Evolutionary conservation across 2,329 filamentous ascomycete genomes (phyloP).

Genomic region (Fusarium sp.): DNA sequence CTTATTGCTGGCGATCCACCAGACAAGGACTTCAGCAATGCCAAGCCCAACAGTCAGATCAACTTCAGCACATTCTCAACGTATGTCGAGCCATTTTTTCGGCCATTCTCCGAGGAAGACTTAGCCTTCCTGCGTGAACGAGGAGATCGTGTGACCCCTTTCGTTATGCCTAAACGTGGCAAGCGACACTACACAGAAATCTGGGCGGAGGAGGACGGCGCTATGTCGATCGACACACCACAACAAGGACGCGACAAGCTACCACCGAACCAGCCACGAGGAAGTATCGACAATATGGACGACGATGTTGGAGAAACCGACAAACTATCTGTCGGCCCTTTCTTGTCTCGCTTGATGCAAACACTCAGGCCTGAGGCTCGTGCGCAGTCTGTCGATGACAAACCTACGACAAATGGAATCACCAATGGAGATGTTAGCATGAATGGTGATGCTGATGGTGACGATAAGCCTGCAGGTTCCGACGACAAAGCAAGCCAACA

Average conservation of each 20-base stretch:
- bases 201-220: constrained; percentile 94
- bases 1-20: constrained; percentile 89
- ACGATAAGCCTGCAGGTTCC: constrained; percentile 49
- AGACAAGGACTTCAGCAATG: constrained; percentile 94
- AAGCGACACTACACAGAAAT: constrained; percentile 88
- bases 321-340: constrained; percentile 85
- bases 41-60: constrained; percentile 94
- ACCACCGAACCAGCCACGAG: constrained; percentile 83
- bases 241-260: constrained; percentile 72
- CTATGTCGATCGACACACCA: constrained; percentile 76
- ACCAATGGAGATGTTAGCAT: constrained; percentile 66
- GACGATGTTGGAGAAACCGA: constrained; percentile 91
- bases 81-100: constrained; percentile 91
- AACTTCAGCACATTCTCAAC: constrained; percentile 92
- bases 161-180: constrained; percentile 86
- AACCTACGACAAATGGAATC: constrained; percentile 63
- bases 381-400: constrained; percentile 65
- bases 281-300: constrained; percentile 85
- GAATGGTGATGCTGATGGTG: constrained; percentile 60
- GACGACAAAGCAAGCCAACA: constrained; percentile 60
- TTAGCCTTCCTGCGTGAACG: constrained; percentile 91
- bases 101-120: constrained; percentile 91
- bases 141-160: constrained; percentile 84
- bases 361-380: constrained; percentile 82
- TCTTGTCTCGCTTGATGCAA: constrained; percentile 84